A percentile compares a stretch with the other conserved stretches of the same genome.
Evolutionary conservation across 345 rosid species (phyloP).

Genomic region (Salix koriyanagi): DNA sequence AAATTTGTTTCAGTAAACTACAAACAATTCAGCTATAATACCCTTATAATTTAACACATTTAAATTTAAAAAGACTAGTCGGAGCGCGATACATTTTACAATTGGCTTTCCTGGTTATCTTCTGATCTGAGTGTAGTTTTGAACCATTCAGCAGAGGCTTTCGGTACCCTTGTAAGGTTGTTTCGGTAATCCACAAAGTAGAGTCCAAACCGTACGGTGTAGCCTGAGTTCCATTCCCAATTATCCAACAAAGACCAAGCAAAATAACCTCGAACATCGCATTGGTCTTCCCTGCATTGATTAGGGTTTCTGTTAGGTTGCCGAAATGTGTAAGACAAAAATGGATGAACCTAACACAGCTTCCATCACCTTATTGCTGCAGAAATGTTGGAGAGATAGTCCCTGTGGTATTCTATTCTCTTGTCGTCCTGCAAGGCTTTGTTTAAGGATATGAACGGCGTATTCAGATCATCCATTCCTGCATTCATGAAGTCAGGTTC

Average conservation of each 20-base stretch:
- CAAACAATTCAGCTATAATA: too few relatives aligned
- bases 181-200: slow-evolving; percentile 72
- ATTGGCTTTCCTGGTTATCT: slow-evolving; percentile 12
- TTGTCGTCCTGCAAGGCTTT: slow-evolving; percentile 72
- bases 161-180: slow-evolving; percentile 77
- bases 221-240: slow-evolving; percentile 95
- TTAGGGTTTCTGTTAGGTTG: slow-evolving; percentile 2
- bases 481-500: slow-evolving; percentile 15
- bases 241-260: slow-evolving; percentile 91
- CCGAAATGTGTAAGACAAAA: background rate
- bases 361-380: slow-evolving; percentile 67
- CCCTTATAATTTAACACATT: too few relatives aligned
- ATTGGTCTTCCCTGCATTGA: slow-evolving; percentile 51
- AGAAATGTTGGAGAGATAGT: slow-evolving; percentile 79
- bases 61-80: too few relatives aligned
- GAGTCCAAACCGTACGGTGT: slow-evolving; percentile 81
- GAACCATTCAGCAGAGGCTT: slow-evolving; percentile 78
- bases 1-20: too few relatives aligned
- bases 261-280: slow-evolving; percentile 67
- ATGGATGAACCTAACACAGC: background rate
- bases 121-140: slow-evolving; percentile 39
- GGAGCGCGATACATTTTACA: background rate
- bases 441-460: slow-evolving; percentile 42
- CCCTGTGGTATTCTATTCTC: slow-evolving; percentile 75
- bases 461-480: slow-evolving; percentile 86